Base-by-base conservation (phyloP, 257 asterid genomes). In the Solanum lycopersicoides region DNA sequence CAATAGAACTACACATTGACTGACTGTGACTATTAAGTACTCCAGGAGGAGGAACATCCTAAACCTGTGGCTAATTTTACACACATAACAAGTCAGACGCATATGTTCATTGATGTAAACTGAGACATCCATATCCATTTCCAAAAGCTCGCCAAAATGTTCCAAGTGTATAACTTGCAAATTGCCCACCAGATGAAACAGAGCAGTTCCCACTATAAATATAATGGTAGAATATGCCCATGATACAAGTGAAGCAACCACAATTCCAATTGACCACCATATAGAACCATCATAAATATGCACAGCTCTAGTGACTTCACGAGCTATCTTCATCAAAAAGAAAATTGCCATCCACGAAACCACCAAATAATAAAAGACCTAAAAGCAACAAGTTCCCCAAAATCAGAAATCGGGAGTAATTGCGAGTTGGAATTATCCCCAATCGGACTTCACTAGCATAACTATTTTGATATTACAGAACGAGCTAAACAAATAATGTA, bases 11-110 rank as follows among this genome's bases (percentile, higher is more conserved):
- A 90, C 87, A 91, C 94, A 90, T 86, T 95, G 99, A 90, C 95
- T 90, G 76, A 92, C 96, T 32, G 98, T 91, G 90, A 96, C 89
- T 79, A 91, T 75, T 28, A 95, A 86, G 92, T 95, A 96, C 89
- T 96, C 97, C 88, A 95, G 87, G 20, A 96, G 96, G 86, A 96
- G 96, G 92, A 95, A 96, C 66, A 93, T 84, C 68, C 98, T 89
- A 86, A 96, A 96, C 87, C 98, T 91, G 90, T 95, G 99, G 88
- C 98, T 96, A 90, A 96, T 94, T 90, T 94, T 96, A 9, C 97
- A 95, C n/a, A 95, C 87, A 90, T 91, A 92, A 60, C 87, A 65
- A 12, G 93, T 91, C 32, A 96, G 94, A 75, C 83, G 93, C 96
- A 93, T 91, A 92, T 96, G 98, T 89, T 95, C 99, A 84, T 96